Evolutionary conservation across 331 rosid species (phyloP).

Genomic region (Malus hybrid): DNA sequence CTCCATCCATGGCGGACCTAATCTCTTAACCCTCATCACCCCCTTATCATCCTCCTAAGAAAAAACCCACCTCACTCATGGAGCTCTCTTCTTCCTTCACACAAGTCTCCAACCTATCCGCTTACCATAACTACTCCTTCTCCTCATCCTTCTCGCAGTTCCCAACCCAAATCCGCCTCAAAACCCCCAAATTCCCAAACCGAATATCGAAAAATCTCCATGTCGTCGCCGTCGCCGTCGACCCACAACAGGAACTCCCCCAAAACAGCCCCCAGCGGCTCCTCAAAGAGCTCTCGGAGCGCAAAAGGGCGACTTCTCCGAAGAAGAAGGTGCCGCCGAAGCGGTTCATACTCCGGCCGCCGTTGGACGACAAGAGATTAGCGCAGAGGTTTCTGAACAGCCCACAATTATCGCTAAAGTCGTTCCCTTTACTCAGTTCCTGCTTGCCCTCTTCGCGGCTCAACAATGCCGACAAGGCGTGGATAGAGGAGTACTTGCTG

Average conservation of each 20-base stretch:
- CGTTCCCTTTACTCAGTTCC: conserved; percentile 82
- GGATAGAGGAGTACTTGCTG: conserved; percentile 90
- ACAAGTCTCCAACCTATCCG: conserved; percentile 30
- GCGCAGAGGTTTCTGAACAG: conserved; percentile 79
- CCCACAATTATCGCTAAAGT: conserved; percentile 78
- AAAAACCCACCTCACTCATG: conserved; percentile 30
- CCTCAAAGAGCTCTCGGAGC: conserved; percentile 87
- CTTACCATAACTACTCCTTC: conserved; percentile 33
- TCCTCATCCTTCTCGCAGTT: conserved; percentile 53
- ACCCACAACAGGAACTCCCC: conserved; percentile 60
- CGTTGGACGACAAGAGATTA: conserved; percentile 71
- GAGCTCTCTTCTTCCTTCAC: conserved; percentile 69
- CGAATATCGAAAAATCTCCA: conserved; percentile 19
- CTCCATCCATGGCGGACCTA: conserved; percentile 22
- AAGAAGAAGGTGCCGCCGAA: conserved; percentile 66
- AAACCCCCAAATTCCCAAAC: conserved; percentile 19
- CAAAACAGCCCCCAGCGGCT: conserved; percentile 76
- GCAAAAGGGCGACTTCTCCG: conserved; percentile 62
- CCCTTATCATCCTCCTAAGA: background rate
- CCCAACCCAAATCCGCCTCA: conserved; percentile 28
- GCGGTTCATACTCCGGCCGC: conserved; percentile 67
- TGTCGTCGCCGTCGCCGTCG: conserved; percentile 56
- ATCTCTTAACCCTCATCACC: conserved; percentile 2
- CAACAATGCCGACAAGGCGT: conserved; percentile 68
- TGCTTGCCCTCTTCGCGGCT: conserved; percentile 80